Percentiles rank a stretch among this genome's conserved stretches.
Conservation (phyloP, 192 early-diverging fungal genomes). For the Cetraspora pellucida region DNA sequence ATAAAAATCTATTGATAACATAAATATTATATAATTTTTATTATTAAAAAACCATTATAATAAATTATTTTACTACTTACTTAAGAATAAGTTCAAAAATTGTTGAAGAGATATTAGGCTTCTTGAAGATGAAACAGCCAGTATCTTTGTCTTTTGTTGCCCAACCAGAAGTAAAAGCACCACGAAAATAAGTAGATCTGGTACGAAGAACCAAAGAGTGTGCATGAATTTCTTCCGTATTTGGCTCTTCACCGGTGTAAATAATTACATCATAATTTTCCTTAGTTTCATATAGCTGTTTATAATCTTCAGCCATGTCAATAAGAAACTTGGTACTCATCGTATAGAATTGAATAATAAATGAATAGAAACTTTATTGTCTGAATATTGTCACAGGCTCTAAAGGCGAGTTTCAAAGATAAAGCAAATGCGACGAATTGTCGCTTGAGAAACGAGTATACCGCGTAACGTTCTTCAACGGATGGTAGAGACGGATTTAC, state of each 20-base stretch:
- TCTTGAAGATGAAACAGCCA: background rate
- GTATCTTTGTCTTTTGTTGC: background rate
- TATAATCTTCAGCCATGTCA: background rate
- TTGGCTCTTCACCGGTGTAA: background rate
- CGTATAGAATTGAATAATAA: too few species aligned
- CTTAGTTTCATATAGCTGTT: background rate
- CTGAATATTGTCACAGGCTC: too few species aligned
- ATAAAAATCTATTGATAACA: too few species aligned
- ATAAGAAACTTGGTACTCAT: too few species aligned
- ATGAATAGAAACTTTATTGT: too few species aligned
- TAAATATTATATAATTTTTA: too few species aligned
- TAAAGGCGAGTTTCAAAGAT: too few species aligned
- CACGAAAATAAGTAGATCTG: conserved; percentile 10
- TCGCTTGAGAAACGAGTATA: too few species aligned
- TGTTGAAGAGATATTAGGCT: background rate
- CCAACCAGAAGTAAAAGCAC: background rate
- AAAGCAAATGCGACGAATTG: too few species aligned
- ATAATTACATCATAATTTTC: conserved; percentile 1
- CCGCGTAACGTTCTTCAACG: too few species aligned
- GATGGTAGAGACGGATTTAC: too few species aligned
- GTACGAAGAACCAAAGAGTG: background rate
- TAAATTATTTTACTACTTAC: background rate
- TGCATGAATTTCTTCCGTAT: background rate
- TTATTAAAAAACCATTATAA: too few species aligned
- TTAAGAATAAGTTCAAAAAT: conserved; percentile 16